A percentile compares a stretch with the other conserved stretches of the same genome.
These are phyloP conservation scores for Aphanomyces stellatus DNA, from an alignment of 352 stramenopile species.

Conservation along the genomic window DNA sequence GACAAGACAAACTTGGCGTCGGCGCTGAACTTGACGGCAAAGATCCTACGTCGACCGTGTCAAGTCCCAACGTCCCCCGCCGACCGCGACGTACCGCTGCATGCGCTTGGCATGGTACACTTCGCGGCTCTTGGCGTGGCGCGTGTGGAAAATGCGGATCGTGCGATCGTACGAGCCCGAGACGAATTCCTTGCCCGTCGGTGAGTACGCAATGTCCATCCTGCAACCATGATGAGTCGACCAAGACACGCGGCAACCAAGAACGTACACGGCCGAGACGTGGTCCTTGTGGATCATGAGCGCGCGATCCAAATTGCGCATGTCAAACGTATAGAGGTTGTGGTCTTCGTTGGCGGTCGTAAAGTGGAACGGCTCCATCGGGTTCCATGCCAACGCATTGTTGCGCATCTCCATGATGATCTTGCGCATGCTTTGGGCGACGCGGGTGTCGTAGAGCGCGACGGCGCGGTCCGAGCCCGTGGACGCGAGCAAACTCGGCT, in stretches of 20 bases:
- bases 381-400: slow-evolving; percentile 99
- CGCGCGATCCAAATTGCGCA: slow-evolving; percentile 92
- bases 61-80: slow-evolving; percentile 10
- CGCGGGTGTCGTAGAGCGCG: slow-evolving; percentile 90
- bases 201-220: slow-evolving; percentile 96
- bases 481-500: slow-evolving; percentile 93
- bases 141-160: slow-evolving; percentile 94
- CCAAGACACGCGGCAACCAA: background rate
- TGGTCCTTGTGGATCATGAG: slow-evolving; percentile 98
- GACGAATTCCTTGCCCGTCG: slow-evolving; percentile 97
- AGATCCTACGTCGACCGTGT: slow-evolving; percentile 38
- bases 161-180: slow-evolving; percentile 98
- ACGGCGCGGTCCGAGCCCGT: slow-evolving; percentile 91
- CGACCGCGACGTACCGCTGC: slow-evolving; percentile 76
- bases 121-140: slow-evolving; percentile 77
- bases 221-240: slow-evolving; percentile 28
- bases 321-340: slow-evolving; percentile 99
- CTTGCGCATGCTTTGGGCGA: slow-evolving; percentile 93
- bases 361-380: slow-evolving; percentile 98
- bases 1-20: slow-evolving; percentile 95
- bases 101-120: slow-evolving; percentile 99
- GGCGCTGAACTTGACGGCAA: slow-evolving; percentile 81
- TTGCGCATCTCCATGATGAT: slow-evolving; percentile 93
- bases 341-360: slow-evolving; percentile 98
- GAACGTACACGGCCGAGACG: slow-evolving; percentile 90